phyloP scores from a whole-genome alignment of 306 rosid genomes.

The Purshia tridentata region DNA sequence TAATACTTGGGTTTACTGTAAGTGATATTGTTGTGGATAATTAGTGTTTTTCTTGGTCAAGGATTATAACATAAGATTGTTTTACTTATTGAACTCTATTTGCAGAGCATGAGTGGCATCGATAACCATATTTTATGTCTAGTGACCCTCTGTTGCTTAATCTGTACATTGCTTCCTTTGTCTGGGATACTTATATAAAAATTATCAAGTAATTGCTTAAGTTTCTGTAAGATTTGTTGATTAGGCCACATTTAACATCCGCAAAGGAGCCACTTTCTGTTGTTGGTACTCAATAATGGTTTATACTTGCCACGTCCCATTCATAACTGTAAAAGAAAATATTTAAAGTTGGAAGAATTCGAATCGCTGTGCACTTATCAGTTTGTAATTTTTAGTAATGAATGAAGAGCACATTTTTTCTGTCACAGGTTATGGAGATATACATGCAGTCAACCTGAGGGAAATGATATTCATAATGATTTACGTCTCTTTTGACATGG shows the following conservation, averaged over 20 bases:
- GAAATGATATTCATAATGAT: conserved; percentile 96
- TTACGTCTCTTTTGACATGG: conserved; percentile 89
- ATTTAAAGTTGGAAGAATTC: not conserved
- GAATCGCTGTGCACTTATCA: conserved; percentile 1
- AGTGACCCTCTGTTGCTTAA: not conserved
- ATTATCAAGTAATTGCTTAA: not conserved
- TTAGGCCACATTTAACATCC: not conserved
- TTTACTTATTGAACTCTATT: not conserved
- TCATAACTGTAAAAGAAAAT: not conserved
- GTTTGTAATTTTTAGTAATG: conserved; percentile 18
- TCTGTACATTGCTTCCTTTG: not conserved
- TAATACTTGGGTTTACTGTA: not conserved
- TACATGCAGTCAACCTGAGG: conserved; percentile 94
- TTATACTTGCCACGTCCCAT: not conserved
- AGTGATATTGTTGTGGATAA: not conserved
- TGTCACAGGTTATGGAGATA: conserved; percentile 88
- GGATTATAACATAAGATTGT: too few relatives aligned
- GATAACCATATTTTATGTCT: not conserved
- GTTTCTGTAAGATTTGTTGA: not conserved
- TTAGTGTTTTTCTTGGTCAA: too few relatives aligned
- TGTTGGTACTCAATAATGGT: not conserved
- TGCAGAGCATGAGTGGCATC: not conserved
- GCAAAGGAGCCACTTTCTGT: not conserved
- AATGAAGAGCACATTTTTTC: conserved; percentile 20
- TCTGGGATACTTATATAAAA: not conserved